Base-by-base conservation (phyloP, 352 stramenopile species). In the Phytophthora constricta region DNA sequence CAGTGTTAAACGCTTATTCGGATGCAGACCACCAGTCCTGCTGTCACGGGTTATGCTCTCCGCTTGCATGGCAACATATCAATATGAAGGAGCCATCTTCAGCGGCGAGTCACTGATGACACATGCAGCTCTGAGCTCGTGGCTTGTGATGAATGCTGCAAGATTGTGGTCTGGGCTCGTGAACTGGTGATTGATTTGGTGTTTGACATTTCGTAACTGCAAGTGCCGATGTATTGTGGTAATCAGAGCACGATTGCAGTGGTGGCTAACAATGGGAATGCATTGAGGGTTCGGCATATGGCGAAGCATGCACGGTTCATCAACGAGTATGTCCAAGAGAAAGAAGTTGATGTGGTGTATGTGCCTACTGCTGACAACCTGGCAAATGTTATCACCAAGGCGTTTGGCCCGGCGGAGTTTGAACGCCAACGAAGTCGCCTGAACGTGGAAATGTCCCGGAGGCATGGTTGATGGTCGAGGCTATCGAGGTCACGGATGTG, bases 161-260 rank as follows among this genome's bases (percentile, higher is more conserved):
- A 60, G 25, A 49, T 50, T n/a, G n/a, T 60, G 4, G n/a, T 37
- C 13, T 56, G 49, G 49, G 49, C 28, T 25, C 28, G 28, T 23
- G 49, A 45, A n/a, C 28, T 45, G 4, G 5, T 45, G 49, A n/a
- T 19, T 5, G 28, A 33, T 26, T 13, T 56, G 1, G 49, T 8
- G 8, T 56, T 28, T 4, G 49, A 19, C n/a, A 22, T 14, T 31
- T 4, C 19, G 16, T 23, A n/a, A n/a, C 49, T 39, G 28, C 19
- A 43, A 43, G 27, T 45, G 13, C 28, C 19, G n/a, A 13, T 56
- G 8, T 56, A 56, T 14, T 60, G 53, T 26, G 53, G 50, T 8
- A 50, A 60, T n/a, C 25, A 60, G n/a, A 60, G 39, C 19, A 27
- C 53, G 23, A 60, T 60, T 50, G 26, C 34, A 19, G 39, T 50